Percentiles rank a stretch among this genome's conserved stretches.
Conservation (phyloP, 495 filamentous ascomycete genomes). For the Penicillium lividum region DNA sequence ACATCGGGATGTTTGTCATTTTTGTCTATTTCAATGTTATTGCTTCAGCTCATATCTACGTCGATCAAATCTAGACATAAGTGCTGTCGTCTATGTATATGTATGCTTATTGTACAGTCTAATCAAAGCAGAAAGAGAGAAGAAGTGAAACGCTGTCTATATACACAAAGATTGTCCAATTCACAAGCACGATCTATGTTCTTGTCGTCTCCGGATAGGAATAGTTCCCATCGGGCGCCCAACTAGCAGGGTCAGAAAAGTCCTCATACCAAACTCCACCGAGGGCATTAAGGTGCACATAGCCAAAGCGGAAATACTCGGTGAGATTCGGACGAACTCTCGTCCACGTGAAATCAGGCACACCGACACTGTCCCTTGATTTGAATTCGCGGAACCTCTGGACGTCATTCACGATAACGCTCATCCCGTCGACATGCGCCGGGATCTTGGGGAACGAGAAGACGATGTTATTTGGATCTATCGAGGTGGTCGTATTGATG, state of each 20-base stretch:
- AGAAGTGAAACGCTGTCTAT: not conserved
- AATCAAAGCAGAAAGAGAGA: no score
- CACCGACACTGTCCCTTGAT: constrained; percentile 31
- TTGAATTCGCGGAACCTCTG: constrained; percentile 51
- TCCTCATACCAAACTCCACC: constrained; percentile 65
- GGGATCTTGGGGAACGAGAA: constrained; percentile 47
- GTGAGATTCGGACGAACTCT: constrained; percentile 45
- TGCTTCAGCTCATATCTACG: no score
- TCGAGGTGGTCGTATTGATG: constrained; percentile 36
- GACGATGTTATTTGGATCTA: constrained; percentile 39
- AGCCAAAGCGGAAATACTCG: constrained; percentile 84
- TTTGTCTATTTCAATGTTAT: no score
- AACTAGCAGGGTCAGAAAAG: constrained; percentile 42
- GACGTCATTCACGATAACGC: constrained; percentile 61
- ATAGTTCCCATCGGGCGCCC: constrained; percentile 2
- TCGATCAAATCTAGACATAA: no score
- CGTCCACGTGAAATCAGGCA: constrained; percentile 49
- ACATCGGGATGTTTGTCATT: no score
- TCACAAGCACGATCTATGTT: not conserved
- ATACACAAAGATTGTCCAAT: not conserved
- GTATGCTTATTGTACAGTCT: no score
- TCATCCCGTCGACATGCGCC: constrained; percentile 52
- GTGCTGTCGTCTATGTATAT: no score
- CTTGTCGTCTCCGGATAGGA: not conserved
- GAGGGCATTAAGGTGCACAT: constrained; percentile 52